Conservation (phyloP, 768 basidiomycete species). For the Mrakia blollopis region DNA sequence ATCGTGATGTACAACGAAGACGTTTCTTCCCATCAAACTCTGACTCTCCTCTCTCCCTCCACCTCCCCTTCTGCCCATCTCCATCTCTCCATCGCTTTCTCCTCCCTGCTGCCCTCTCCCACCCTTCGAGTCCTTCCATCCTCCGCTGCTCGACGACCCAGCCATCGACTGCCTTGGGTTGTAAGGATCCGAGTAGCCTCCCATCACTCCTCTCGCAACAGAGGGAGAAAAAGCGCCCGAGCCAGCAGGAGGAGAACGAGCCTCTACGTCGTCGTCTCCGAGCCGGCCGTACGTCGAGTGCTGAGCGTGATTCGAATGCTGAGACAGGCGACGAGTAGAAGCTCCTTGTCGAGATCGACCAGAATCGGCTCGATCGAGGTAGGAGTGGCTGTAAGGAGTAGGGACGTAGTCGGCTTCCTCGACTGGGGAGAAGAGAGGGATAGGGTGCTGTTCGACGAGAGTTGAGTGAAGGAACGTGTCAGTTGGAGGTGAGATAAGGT, state of each 20-base stretch:
- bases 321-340: background rate
- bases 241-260: background rate
- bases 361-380: background rate
- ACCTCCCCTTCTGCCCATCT: background rate
- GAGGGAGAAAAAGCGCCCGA: background rate
- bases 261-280: background rate
- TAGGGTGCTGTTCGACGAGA: background rate
- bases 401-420: background rate
- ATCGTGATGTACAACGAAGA: slow-evolving; percentile 9
- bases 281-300: background rate
- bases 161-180: background rate
- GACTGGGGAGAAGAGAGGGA: background rate
- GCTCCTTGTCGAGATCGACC: too few species aligned
- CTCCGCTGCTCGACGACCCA: background rate
- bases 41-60: background rate
- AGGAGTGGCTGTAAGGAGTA: background rate
- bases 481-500: background rate
- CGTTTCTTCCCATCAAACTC: background rate
- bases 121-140: slow-evolving; percentile 4
- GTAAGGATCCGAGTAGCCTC: slow-evolving; percentile 3
- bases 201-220: background rate
- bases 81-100: slow-evolving; percentile 6
- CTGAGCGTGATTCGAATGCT: background rate
- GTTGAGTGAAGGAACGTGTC: too few species aligned
- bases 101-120: background rate